A percentile compares a stretch with the other conserved stretches of the same genome.
phyloP scores from a whole-genome alignment of 192 early-diverging fungal genomes.

The Mortierella claussenii region DNA sequence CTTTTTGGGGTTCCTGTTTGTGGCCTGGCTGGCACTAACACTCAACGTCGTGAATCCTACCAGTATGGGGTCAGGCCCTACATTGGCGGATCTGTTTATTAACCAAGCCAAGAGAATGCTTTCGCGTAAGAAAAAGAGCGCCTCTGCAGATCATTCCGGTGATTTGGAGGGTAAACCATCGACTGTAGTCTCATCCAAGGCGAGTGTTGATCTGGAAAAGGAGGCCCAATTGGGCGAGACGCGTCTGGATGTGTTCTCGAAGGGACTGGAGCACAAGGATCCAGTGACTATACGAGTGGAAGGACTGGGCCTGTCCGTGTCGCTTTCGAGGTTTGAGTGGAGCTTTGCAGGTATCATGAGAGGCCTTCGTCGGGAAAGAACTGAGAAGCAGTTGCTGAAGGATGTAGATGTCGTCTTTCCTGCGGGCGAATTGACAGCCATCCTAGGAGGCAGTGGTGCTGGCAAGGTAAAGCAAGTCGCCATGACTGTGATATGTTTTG shows the following conservation, averaged over 20 bases:
- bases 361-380: slow-evolving; percentile 12
- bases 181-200: background rate
- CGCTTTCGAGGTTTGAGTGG: slow-evolving; percentile 35
- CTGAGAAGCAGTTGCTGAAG: slow-evolving; percentile 33
- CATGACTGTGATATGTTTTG: background rate
- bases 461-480: slow-evolving; percentile 30
- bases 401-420: slow-evolving; percentile 52
- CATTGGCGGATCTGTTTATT: slow-evolving; percentile 41
- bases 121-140: slow-evolving; percentile 6
- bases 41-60: slow-evolving; percentile 46
- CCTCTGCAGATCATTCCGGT: background rate
- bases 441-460: slow-evolving; percentile 48
- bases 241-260: slow-evolving; percentile 42
- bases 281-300: slow-evolving; percentile 51
- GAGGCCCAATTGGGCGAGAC: slow-evolving; percentile 26
- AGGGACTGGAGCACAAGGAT: slow-evolving; percentile 27
- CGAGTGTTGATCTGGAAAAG: slow-evolving; percentile 14
- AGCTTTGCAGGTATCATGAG: slow-evolving; percentile 15
- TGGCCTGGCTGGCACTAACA: slow-evolving; percentile 33
- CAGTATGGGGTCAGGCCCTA: slow-evolving; percentile 38
- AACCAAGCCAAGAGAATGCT: slow-evolving; percentile 16
- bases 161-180: background rate
- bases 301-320: slow-evolving; percentile 20
- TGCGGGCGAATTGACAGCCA: slow-evolving; percentile 44
- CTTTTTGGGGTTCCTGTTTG: slow-evolving; percentile 35